A percentile compares a stretch with the other conserved stretches of the same genome.
phyloP scores from a whole-genome alignment of 2,329 filamentous ascomycete genomes.

The Thermochaetoides dissita region DNA sequence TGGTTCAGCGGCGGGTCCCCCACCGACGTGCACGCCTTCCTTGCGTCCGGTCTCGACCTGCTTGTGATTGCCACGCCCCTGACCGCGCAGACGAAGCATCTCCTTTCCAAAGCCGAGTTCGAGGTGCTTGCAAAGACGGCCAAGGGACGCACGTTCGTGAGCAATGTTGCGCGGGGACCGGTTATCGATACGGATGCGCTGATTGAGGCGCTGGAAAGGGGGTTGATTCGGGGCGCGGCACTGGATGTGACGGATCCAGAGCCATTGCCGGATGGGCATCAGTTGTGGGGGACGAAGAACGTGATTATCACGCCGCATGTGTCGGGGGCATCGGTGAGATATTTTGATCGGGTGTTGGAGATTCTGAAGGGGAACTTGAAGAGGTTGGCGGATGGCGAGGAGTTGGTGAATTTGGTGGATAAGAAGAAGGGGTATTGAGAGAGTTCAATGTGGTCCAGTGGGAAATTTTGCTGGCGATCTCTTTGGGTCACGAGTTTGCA shows the following conservation, averaged over 20 bases:
- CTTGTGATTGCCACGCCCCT: slow-evolving; percentile 38
- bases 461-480: too few species aligned
- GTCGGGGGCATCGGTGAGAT: slow-evolving; percentile 28
- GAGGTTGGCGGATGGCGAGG: slow-evolving; percentile 23
- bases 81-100: slow-evolving; percentile 31
- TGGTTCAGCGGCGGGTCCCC: slow-evolving; percentile 36
- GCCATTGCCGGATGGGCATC: slow-evolving; percentile 53
- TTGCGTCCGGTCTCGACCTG: slow-evolving; percentile 36
- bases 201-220: slow-evolving; percentile 41
- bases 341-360: slow-evolving; percentile 26
- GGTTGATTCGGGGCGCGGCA: slow-evolving; percentile 45
- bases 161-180: slow-evolving; percentile 55
- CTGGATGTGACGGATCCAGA: slow-evolving; percentile 72
- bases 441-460: too few species aligned
- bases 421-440: slow-evolving; percentile 20
- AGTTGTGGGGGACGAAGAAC: slow-evolving; percentile 57
- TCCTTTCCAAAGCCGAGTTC: slow-evolving; percentile 39
- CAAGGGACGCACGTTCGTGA: slow-evolving; percentile 41
- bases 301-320: slow-evolving; percentile 46
- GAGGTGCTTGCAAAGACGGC: slow-evolving; percentile 22
- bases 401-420: slow-evolving; percentile 28
- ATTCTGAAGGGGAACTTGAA: slow-evolving; percentile 30
- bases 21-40: slow-evolving; percentile 34
- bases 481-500: too few species aligned
- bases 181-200: slow-evolving; percentile 40